Base-by-base conservation (phyloP, 148 eudicot species). In the Cornus florida region DNA sequence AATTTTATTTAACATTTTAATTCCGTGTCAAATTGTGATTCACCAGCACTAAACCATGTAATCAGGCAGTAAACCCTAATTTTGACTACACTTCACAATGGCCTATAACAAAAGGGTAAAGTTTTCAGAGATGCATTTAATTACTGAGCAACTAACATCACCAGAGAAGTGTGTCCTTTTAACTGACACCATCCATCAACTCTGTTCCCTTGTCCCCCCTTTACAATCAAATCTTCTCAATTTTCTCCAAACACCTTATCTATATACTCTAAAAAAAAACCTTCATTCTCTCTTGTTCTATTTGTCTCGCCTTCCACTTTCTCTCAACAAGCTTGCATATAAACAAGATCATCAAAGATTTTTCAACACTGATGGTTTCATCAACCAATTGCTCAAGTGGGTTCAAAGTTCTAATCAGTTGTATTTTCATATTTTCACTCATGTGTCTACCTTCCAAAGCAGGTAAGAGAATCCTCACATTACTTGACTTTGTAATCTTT, bases 301-400 rank as follows among this genome's bases (percentile, higher is more conserved):
- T 14, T 16, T 57, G 16, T 57, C 64, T 57, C 64, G 8, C 38
- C 5, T 35, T 35, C 38, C 38, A 35, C 38, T 35, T 35, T 35
- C 38, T 35, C 38, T 35, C 38, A 35, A 4, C 38, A 35, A 35
- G 38, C 38, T 3, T 35, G 38, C 38, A 35, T 35, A 35, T 4
- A 1, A 35, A 35, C 64, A 57, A 57, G 64, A 57, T 57, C 5
- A 57, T 17, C 17, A 57, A 57, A 12, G 5, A 1, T 57, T 57
- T 57, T 17, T 14, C 64, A 57, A 16, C 4, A 57, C 64, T 57
- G 14, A 57, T 57, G 64, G 64, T 57, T 73, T 76, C 70, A 28
- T 60, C 38, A 13, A 67, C 24, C 66, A 69, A 84, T 84, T 81
- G 72, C 69, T 53, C 73, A 78, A 78, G 67, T 78, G 71, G 64